Percentiles rank a stretch among this genome's conserved stretches.
Evolutionary conservation across 2,329 filamentous ascomycete species (phyloP).

Genomic region (Penicillium janthinellum): DNA sequence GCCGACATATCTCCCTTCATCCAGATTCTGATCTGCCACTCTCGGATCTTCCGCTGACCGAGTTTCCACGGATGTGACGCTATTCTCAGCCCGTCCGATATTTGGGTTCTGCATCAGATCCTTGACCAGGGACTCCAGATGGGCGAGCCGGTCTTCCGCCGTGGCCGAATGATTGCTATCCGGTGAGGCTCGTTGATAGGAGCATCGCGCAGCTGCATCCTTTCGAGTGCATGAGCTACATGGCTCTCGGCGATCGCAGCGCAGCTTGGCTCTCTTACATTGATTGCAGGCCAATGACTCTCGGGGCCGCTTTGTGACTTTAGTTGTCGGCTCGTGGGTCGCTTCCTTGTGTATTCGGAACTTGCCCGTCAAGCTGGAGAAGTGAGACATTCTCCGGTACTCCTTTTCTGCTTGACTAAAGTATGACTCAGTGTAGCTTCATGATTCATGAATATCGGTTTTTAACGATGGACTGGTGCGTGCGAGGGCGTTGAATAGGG

Average conservation of each 20-base stretch:
- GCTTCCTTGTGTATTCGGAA: not conserved
- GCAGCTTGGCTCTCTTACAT: not conserved
- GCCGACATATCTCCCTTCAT: conserved; percentile 8
- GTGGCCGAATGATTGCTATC: not conserved
- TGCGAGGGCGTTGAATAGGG: not conserved
- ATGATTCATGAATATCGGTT: not conserved
- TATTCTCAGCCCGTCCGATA: not conserved
- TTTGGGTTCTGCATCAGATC: conserved; percentile 3
- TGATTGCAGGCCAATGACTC: not conserved
- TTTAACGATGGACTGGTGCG: not conserved
- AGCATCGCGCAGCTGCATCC: not conserved
- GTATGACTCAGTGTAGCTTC: not conserved
- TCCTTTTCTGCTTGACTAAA: not conserved
- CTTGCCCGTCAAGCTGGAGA: not conserved
- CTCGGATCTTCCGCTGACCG: not conserved
- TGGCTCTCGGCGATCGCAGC: not conserved
- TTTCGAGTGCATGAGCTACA: not conserved
- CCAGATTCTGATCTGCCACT: not conserved
- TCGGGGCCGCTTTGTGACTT: not conserved
- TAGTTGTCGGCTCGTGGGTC: not conserved
- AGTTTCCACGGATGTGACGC: not conserved
- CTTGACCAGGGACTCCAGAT: conserved; percentile 11
- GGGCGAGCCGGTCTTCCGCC: conserved; percentile 10
- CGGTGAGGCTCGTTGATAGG: not conserved
- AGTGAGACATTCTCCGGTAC: not conserved